Percentiles rank a stretch among this genome's conserved stretches.
phyloP scores from a whole-genome alignment of 139 green algal species.

The Zygnema cylindricum region DNA sequence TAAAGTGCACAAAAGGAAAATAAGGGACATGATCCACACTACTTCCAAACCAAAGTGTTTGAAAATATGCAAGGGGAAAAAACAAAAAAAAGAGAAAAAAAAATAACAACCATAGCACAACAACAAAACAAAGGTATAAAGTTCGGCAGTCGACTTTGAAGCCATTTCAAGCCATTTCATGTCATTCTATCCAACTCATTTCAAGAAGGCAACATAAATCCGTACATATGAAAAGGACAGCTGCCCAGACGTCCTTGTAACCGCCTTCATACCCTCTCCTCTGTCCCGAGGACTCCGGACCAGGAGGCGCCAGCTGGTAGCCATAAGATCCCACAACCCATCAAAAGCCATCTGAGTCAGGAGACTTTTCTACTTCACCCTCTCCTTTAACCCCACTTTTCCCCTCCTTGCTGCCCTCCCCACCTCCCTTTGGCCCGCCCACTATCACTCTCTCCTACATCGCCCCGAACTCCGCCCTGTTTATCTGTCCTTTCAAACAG shows the following conservation, averaged over 20 bases:
- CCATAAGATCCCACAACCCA: background rate
- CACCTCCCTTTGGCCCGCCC: too few relatives aligned
- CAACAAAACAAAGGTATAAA: background rate
- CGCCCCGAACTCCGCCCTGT: too few relatives aligned
- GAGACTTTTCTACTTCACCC: too few relatives aligned
- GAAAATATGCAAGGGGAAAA: background rate
- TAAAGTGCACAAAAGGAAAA: too few relatives aligned
- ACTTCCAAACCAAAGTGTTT: background rate
- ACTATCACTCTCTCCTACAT: too few relatives aligned
- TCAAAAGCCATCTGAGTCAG: too few relatives aligned
- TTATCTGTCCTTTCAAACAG: too few relatives aligned
- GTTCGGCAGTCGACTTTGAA: background rate
- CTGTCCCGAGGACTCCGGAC: background rate
- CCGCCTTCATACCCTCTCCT: background rate
- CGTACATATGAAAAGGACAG: background rate
- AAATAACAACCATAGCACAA: background rate
- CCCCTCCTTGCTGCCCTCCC: too few relatives aligned
- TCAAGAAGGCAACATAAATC: background rate
- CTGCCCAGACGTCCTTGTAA: background rate
- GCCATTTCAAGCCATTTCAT: too few relatives aligned
- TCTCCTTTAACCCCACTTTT: too few relatives aligned
- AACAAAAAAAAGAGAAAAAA: background rate
- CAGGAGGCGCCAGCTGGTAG: background rate
- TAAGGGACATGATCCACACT: too few relatives aligned
- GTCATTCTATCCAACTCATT: too few relatives aligned